Percentiles rank a stretch among this genome's conserved stretches.
phyloP scores from a whole-genome alignment of 192 early-diverging fungal species.

The Coemansia sp. region DNA sequence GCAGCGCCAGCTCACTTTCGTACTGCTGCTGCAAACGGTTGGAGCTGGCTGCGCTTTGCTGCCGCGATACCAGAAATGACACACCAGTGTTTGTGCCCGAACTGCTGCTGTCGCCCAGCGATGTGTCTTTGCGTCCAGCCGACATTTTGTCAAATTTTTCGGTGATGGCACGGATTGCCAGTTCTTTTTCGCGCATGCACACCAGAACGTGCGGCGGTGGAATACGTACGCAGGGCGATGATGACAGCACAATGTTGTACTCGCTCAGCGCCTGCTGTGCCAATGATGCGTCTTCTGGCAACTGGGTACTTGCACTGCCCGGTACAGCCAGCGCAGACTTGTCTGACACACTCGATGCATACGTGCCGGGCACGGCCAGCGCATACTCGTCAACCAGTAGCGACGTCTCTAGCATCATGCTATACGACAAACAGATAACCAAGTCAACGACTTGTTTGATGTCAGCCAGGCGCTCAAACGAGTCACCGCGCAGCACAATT shows the following conservation, averaged over 20 bases:
- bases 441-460: slow-evolving; percentile 84
- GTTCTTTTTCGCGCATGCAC: slow-evolving; percentile 62
- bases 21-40: slow-evolving; percentile 55
- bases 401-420: slow-evolving; percentile 81
- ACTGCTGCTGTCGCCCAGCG: neutral
- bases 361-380: slow-evolving; percentile 47
- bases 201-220: slow-evolving; percentile 81
- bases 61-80: slow-evolving; percentile 48
- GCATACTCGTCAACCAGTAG: slow-evolving; percentile 79
- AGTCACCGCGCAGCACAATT: slow-evolving; percentile 85
- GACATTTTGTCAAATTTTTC: slow-evolving; percentile 36
- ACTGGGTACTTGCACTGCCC: neutral
- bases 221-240: slow-evolving; percentile 83
- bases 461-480: slow-evolving; percentile 59
- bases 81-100: slow-evolving; percentile 26
- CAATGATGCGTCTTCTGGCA: slow-evolving; percentile 18
- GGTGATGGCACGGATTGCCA: slow-evolving; percentile 30
- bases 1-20: slow-evolving; percentile 50
- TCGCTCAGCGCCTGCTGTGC: slow-evolving; percentile 61
- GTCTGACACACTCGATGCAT: slow-evolving; percentile 8
- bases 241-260: slow-evolving; percentile 74
- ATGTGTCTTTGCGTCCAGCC: slow-evolving; percentile 12
- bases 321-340: no score
- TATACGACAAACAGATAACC: slow-evolving; percentile 84
- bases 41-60: slow-evolving; percentile 47